Conservation (phyloP, 2,329 filamentous ascomycete genomes). For the Akanthomyces muscarius region DNA sequence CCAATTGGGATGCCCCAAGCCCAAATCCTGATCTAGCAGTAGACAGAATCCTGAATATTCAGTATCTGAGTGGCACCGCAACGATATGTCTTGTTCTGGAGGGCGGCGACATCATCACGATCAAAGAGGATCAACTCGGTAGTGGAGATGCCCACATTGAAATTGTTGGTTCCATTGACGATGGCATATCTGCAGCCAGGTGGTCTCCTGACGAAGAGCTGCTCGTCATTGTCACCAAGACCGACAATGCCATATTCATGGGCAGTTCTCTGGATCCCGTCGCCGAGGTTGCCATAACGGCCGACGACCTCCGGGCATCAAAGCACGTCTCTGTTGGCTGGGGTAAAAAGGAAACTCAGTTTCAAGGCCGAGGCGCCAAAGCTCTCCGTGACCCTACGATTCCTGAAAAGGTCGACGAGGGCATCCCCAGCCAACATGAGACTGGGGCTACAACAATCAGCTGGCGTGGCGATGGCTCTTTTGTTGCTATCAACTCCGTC, state of each 20-base stretch:
- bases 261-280: constrained; percentile 84
- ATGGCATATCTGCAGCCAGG: constrained; percentile 79
- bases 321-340: constrained; percentile 95
- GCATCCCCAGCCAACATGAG: constrained; percentile 69
- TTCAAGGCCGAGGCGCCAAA: constrained; percentile 83
- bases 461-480: constrained; percentile 94
- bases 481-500: constrained; percentile 80
- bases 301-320: constrained; percentile 78
- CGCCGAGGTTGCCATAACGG: constrained; percentile 65
- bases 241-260: constrained; percentile 83
- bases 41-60: constrained; percentile 73
- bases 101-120: constrained; percentile 84
- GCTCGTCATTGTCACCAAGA: constrained; percentile 75
- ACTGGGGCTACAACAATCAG: constrained; percentile 69
- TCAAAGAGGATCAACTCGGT: constrained; percentile 57
- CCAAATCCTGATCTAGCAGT: constrained; percentile 69
- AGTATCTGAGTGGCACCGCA: constrained; percentile 77
- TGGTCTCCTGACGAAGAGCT: constrained; percentile 97
- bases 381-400: constrained; percentile 90
- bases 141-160: constrained; percentile 75
- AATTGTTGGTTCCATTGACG: constrained; percentile 91
- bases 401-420: constrained; percentile 85
- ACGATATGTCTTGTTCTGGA: constrained; percentile 80
- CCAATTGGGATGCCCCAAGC: constrained; percentile 85
- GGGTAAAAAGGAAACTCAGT: constrained; percentile 98